Conservation (phyloP, 2,329 filamentous ascomycete species). For the Phialemoniopsis sp. region DNA sequence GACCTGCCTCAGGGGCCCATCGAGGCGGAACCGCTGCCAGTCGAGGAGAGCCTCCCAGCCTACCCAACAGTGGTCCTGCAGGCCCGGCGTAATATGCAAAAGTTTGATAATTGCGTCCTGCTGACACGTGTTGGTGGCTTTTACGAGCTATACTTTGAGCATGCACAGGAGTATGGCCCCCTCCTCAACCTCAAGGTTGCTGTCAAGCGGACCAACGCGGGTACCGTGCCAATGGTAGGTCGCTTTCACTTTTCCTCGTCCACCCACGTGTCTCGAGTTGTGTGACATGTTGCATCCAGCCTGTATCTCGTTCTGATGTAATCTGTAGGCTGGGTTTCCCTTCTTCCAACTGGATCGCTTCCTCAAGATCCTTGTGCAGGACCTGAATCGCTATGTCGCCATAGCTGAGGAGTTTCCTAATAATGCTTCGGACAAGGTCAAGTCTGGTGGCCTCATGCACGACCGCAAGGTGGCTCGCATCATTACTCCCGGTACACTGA, state of each 20-base stretch:
- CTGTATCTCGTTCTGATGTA: constrained; percentile 13
- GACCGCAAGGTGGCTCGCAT: constrained; percentile 82
- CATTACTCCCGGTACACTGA: constrained; percentile 89
- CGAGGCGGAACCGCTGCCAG: constrained; percentile 30
- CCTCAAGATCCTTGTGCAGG: constrained; percentile 88
- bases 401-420: constrained; percentile 91
- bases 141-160: constrained; percentile 96
- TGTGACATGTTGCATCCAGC: constrained; percentile 8
- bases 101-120: constrained; percentile 85
- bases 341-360: constrained; percentile 90
- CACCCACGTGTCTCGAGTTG: constrained; percentile 2
- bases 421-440: constrained; percentile 63
- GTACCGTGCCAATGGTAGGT: constrained; percentile 78
- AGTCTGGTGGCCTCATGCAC: constrained; percentile 75
- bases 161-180: constrained; percentile 84
- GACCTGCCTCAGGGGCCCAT: constrained; percentile 56
- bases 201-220: constrained; percentile 72
- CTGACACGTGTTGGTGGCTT: constrained; percentile 92
- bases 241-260: constrained; percentile 4
- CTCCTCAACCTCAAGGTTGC: constrained; percentile 85
- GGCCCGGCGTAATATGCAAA: constrained; percentile 82
- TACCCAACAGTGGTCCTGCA: constrained; percentile 91
- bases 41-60: constrained; percentile 38
- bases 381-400: constrained; percentile 85
- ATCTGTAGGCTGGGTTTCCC: constrained; percentile 76